phyloP scores from a whole-genome alignment of 768 basidiomycete species.

The Trametopsis cervina region DNA sequence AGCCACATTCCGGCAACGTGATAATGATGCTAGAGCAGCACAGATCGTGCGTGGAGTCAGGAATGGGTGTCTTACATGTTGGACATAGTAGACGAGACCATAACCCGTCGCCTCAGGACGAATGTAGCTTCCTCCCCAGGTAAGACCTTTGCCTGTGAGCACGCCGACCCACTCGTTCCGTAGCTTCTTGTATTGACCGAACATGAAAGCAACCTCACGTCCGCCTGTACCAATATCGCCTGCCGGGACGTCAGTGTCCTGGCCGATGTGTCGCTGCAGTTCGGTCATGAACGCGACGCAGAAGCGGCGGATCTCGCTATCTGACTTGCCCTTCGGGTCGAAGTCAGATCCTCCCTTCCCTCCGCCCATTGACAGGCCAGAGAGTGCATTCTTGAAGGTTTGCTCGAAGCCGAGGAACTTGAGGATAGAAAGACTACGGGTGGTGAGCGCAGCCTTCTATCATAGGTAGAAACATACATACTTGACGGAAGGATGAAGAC shows the following conservation, averaged over 20 bases:
- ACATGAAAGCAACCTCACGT: conserved; percentile 70
- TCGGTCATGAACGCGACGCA: conserved; percentile 68
- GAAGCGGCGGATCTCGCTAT: conserved; percentile 68
- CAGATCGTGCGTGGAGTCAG: not conserved
- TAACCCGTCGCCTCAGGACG: conserved; percentile 70
- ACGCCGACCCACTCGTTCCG: conserved; percentile 65
- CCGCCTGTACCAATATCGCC: conserved; percentile 72
- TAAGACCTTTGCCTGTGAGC: conserved; percentile 64
- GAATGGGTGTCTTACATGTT: conserved; percentile 48
- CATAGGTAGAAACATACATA: not conserved
- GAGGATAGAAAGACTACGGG: conserved; percentile 54
- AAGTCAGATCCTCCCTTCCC: conserved; percentile 79
- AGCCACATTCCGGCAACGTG: not conserved
- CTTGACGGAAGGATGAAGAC: conserved; percentile 73
- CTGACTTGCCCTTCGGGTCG: conserved; percentile 76
- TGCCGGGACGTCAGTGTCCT: conserved; percentile 71
- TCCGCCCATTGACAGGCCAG: conserved; percentile 71
- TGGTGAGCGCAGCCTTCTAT: not conserved
- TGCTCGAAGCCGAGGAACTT: conserved; percentile 84
- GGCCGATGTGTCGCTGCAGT: conserved; percentile 64
- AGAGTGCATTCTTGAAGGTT: conserved; percentile 76
- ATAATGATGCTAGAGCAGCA: not conserved
- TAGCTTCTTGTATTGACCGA: conserved; percentile 72
- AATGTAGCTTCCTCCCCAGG: conserved; percentile 69
- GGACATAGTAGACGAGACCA: conserved; percentile 72